Percentiles rank a stretch among this genome's conserved stretches.
Evolutionary conservation across 306 rosid genomes (phyloP).

Genomic region (Castanopsis chinensis): DNA sequence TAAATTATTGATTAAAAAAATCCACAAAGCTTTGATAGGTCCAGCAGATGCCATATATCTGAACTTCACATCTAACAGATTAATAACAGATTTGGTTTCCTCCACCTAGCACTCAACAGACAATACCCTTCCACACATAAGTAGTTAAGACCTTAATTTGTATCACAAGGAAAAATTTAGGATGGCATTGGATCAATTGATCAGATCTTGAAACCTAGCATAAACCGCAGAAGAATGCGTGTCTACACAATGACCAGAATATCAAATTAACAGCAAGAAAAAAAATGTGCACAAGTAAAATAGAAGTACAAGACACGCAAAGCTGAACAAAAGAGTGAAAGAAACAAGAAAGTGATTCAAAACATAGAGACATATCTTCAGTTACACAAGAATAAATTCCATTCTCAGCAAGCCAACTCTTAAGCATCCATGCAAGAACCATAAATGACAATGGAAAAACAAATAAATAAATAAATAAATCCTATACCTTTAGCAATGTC

Average conservation of each 20-base stretch:
- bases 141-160: background rate
- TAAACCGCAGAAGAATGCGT: slow-evolving; percentile 2
- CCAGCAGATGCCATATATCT: background rate
- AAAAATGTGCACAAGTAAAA: background rate
- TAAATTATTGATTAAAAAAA: background rate
- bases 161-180: background rate
- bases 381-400: background rate
- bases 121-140: background rate
- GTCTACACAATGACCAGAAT: no score
- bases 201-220: background rate
- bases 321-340: background rate
- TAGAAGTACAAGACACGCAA: background rate
- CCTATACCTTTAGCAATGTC: slow-evolving; percentile 79
- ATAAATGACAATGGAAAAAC: background rate
- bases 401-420: background rate
- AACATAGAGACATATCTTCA: background rate
- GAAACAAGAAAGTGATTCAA: background rate
- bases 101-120: background rate
- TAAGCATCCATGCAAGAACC: background rate
- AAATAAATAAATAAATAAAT: background rate
- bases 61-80: background rate
- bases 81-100: background rate
- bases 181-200: background rate
- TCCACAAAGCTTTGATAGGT: background rate
- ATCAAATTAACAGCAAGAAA: background rate